These are phyloP conservation scores for Wickerhamiella galacta DNA, from an alignment of 805 yeast genomes.

Conservation along the genomic window DNA sequence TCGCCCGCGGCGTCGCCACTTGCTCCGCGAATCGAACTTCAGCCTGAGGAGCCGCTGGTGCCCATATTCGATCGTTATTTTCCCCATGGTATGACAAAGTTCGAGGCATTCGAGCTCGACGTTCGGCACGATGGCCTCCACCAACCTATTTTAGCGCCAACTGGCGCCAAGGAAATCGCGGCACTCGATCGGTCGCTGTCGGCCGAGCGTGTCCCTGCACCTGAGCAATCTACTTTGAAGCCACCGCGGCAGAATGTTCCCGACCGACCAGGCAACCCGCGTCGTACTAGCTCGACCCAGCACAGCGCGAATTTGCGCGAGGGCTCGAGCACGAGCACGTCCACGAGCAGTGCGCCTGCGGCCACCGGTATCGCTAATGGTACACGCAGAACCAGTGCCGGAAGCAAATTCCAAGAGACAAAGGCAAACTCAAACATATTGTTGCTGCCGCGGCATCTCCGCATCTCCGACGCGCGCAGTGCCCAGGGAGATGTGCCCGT, in stretches of 20 bases:
- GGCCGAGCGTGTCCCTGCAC: too few species aligned
- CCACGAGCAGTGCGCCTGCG: too few species aligned
- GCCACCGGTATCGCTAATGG: too few species aligned
- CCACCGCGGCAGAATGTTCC: too few species aligned
- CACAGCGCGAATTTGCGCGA: too few species aligned
- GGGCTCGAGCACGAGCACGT: too few species aligned
- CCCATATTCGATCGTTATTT: conserved; percentile 38
- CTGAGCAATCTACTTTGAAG: too few species aligned
- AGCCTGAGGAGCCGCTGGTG: conserved; percentile 50
- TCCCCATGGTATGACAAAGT: conserved; percentile 52
- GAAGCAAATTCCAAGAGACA: too few species aligned
- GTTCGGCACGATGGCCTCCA: neutral
- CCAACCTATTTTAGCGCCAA: neutral
- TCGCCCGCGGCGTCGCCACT: neutral
- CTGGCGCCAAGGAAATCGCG: conserved; percentile 1
- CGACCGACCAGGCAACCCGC: too few species aligned
- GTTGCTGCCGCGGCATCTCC: conserved; percentile 10
- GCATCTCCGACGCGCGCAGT: neutral
- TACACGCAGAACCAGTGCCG: too few species aligned
- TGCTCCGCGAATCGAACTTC: conserved; percentile 12
- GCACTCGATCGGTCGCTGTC: too few species aligned
- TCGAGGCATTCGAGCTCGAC: conserved; percentile 47
- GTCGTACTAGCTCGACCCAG: too few species aligned
- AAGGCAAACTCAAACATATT: conserved; percentile 9
- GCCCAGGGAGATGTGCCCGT: neutral